Evolutionary conservation across 2,329 filamentous ascomycete genomes (phyloP).

Genomic region (Podosphaera xanthii): DNA sequence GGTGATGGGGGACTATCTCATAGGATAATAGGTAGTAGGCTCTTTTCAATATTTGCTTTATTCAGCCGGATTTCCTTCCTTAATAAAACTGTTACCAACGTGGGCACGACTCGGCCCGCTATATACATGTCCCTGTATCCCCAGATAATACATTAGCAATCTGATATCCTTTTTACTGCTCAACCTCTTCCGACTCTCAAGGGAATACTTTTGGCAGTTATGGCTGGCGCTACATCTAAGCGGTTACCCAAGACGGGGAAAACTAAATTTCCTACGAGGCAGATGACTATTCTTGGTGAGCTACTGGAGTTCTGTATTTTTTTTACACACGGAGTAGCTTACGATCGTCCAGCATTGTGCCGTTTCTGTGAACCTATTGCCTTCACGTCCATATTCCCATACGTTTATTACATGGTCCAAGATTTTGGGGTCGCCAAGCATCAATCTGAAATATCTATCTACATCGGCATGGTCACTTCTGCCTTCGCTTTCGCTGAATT

Average conservation of each 20-base stretch:
- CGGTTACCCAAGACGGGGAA: conserved; percentile 15
- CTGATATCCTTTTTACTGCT: background rate
- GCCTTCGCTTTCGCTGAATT: conserved; percentile 94
- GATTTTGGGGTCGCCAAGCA: conserved; percentile 71
- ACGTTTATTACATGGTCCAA: conserved; percentile 93
- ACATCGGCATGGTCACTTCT: conserved; percentile 88
- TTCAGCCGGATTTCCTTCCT: background rate
- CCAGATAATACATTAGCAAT: background rate
- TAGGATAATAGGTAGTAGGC: background rate
- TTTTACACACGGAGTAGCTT: background rate
- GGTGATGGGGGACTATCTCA: background rate
- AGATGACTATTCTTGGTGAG: conserved; percentile 31
- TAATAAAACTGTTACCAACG: background rate
- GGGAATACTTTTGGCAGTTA: conserved; percentile 1
- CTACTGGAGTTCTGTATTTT: background rate
- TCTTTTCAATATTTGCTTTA: background rate
- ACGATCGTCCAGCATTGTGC: conserved; percentile 46
- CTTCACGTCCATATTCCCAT: conserved; percentile 98
- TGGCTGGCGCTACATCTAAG: conserved; percentile 9
- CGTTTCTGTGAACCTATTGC: conserved; percentile 96
- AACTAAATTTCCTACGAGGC: conserved; percentile 20
- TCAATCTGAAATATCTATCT: conserved; percentile 62
- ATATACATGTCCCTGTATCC: background rate
- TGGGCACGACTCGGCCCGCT: background rate
- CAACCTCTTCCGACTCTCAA: background rate